A percentile compares a stretch with the other conserved stretches of the same genome.
Conservation (phyloP, 2,329 filamentous ascomycete genomes). For the Aspergillus costaricaensis region DNA sequence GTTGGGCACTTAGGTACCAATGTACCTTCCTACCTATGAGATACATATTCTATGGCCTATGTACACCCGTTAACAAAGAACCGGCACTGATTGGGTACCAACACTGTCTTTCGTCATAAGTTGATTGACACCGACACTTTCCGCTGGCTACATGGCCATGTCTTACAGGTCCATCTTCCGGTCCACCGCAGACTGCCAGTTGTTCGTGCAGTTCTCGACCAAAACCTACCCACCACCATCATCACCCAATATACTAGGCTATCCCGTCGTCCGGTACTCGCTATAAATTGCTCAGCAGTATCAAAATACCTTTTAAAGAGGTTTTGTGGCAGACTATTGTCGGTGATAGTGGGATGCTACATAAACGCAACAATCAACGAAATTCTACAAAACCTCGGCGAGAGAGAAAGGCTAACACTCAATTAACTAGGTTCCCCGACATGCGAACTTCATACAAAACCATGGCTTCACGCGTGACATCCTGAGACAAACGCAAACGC, state of each 20-base stretch:
- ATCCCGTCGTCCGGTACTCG: neutral
- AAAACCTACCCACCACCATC: neutral
- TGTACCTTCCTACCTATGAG: neutral
- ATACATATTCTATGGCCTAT: neutral
- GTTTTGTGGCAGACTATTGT: neutral
- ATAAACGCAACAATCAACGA: neutral
- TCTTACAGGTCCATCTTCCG: conserved; percentile 19
- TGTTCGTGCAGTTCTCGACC: conserved; percentile 11
- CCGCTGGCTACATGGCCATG: conserved; percentile 18
- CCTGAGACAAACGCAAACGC: neutral
- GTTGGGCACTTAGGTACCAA: neutral
- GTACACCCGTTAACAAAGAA: neutral
- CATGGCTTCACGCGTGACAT: neutral
- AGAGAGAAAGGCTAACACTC: neutral
- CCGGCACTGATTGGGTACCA: conserved; percentile 2
- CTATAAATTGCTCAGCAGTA: neutral
- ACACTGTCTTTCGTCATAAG: neutral
- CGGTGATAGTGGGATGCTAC: neutral
- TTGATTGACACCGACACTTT: conserved; percentile 3
- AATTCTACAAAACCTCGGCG: neutral
- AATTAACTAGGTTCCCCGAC: neutral
- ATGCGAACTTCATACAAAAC: neutral
- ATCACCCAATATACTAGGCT: neutral
- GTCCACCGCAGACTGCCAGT: conserved; percentile 14
- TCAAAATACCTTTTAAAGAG: neutral